Percentiles rank a stretch among this genome's conserved stretches.
phyloP scores from a whole-genome alignment of 2,329 filamentous ascomycete species.

The Peltaster fructicola region DNA sequence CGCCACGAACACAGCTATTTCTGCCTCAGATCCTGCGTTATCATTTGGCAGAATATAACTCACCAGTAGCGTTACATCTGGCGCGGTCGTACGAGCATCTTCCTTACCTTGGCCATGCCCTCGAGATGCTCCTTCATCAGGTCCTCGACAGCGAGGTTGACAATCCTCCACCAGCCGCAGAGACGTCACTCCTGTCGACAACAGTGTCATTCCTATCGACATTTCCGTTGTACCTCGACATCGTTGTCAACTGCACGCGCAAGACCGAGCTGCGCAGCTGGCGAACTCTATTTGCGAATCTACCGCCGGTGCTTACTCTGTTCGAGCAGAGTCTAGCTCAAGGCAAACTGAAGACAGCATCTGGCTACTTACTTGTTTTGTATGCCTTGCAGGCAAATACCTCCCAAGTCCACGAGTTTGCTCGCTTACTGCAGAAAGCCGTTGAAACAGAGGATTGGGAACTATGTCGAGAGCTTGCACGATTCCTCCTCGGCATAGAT shows the following conservation, averaged over 20 bases:
- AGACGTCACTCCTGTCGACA: slow-evolving; percentile 32
- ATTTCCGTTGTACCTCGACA: slow-evolving; percentile 70
- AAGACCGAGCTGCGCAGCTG: slow-evolving; percentile 94
- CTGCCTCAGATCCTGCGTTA: slow-evolving; percentile 73
- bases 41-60: slow-evolving; percentile 57
- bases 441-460: slow-evolving; percentile 85
- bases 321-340: slow-evolving; percentile 83
- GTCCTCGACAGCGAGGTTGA: slow-evolving; percentile 93
- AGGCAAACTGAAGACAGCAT: slow-evolving; percentile 81
- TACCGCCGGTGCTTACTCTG: slow-evolving; percentile 76
- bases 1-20: slow-evolving; percentile 84
- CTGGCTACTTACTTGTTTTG: slow-evolving; percentile 85
- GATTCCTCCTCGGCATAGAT: slow-evolving; percentile 89
- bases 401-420: slow-evolving; percentile 46
- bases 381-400: slow-evolving; percentile 49
- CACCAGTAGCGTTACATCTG: slow-evolving; percentile 62
- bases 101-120: slow-evolving; percentile 79
- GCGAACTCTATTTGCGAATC: slow-evolving; percentile 79
- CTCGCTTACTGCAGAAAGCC: slow-evolving; percentile 63
- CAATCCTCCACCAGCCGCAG: slow-evolving; percentile 26
- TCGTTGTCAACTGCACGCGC: slow-evolving; percentile 88
- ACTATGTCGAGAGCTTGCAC: slow-evolving; percentile 79
- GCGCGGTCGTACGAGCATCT: slow-evolving; percentile 74
- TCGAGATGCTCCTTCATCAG: slow-evolving; percentile 82
- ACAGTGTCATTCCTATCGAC: slow-evolving; percentile 36